A percentile compares a stretch with the other conserved stretches of the same genome.
These are phyloP conservation scores for Tulasnella calospora DNA, from an alignment of 768 basidiomycete species.

Conservation along the genomic window DNA sequence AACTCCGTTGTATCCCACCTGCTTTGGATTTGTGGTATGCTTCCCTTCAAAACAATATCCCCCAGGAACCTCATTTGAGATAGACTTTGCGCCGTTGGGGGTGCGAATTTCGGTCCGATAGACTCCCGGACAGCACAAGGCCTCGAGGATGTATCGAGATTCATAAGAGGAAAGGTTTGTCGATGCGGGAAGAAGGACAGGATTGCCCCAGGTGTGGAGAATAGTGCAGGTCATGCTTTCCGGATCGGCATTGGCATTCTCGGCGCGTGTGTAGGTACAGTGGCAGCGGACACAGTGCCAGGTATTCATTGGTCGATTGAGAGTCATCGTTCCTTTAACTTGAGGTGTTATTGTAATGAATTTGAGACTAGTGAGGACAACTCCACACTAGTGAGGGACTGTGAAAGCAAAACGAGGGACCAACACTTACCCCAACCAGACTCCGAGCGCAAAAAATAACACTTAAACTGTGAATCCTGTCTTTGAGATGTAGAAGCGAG, in stretches of 20 bases:
- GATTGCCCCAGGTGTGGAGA: slow-evolving; percentile 2
- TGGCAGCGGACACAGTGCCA: slow-evolving; percentile 21
- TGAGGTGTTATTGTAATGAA: background rate
- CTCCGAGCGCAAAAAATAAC: no score
- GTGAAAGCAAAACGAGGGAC: no score
- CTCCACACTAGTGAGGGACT: no score
- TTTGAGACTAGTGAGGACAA: no score
- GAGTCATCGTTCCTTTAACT: background rate
- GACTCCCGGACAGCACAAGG: background rate
- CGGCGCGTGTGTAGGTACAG: slow-evolving; percentile 1
- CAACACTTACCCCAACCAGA: no score
- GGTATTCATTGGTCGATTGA: slow-evolving; percentile 18
- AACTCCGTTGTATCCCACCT: background rate
- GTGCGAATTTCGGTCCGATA: background rate
- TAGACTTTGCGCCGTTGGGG: background rate
- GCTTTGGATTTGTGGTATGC: slow-evolving; percentile 14
- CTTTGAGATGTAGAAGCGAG: background rate
- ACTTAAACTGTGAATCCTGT: background rate
- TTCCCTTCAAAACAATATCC: slow-evolving; percentile 7
- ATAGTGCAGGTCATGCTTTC: slow-evolving; percentile 13
- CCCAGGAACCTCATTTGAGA: background rate
- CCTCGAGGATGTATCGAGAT: background rate
- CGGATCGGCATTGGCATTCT: background rate
- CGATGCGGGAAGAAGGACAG: background rate
- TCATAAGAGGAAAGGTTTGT: background rate